Evolutionary conservation across 139 green algal species (phyloP).

Genomic region (Micractinium conductrix): DNA sequence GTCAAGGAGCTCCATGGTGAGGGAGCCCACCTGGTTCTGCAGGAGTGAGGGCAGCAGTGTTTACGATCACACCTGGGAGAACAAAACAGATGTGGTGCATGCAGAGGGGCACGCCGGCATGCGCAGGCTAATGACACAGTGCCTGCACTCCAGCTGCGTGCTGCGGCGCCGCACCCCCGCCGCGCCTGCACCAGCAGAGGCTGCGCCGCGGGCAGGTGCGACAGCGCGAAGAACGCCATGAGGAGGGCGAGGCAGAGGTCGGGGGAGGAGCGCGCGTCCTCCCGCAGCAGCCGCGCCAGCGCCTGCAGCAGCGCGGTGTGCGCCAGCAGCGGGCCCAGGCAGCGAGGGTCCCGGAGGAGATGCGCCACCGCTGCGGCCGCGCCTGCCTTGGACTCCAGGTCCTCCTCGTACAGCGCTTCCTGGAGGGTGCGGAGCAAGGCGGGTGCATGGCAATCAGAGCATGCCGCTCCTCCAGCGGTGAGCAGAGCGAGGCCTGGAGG

Average conservation of each 20-base stretch:
- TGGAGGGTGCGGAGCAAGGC: slow-evolving; percentile 34
- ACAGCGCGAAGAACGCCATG: slow-evolving; percentile 79
- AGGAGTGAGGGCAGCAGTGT: background rate
- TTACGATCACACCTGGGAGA: too few species aligned
- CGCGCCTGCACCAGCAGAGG: slow-evolving; percentile 43
- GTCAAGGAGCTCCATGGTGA: slow-evolving; percentile 84
- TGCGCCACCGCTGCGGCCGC: slow-evolving; percentile 69
- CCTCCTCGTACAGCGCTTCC: slow-evolving; percentile 85
- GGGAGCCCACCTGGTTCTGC: slow-evolving; percentile 70
- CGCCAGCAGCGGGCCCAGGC: slow-evolving; percentile 70
- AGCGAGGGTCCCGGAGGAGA: slow-evolving; percentile 66
- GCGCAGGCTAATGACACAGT: too few species aligned
- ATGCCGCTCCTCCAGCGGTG: too few species aligned
- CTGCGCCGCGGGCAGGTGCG: slow-evolving; percentile 81
- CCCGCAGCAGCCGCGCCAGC: slow-evolving; percentile 77
- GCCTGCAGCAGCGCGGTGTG: slow-evolving; percentile 80
- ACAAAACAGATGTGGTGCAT: too few species aligned
- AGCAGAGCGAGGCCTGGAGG: too few species aligned
- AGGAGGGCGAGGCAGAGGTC: slow-evolving; percentile 82
- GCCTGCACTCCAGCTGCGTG: too few species aligned
- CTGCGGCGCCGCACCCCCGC: background rate
- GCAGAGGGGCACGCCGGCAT: too few species aligned
- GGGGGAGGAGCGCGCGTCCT: slow-evolving; percentile 81
- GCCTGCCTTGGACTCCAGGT: slow-evolving; percentile 64
- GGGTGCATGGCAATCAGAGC: too few species aligned